Base-by-base conservation (phyloP, 225 moss, liverwort and hornwort species). In the Ulota crispa region DNA sequence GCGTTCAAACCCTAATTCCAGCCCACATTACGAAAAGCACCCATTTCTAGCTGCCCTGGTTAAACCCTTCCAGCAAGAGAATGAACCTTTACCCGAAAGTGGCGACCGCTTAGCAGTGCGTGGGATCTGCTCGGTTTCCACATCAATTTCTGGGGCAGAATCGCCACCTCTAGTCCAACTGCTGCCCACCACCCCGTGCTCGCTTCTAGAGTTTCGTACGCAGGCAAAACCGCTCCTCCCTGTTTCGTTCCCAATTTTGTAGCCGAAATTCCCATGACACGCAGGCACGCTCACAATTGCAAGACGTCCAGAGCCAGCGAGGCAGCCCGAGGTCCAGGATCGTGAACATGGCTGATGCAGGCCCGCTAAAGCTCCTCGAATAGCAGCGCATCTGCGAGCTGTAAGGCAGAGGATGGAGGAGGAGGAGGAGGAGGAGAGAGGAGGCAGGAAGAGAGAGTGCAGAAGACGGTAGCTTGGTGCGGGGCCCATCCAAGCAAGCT, bases 401-500 rank as follows among this genome's bases (percentile, higher is more conserved):
- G 75, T 70, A 71, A 82, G 78, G 24, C 78, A 27, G n/a, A 84
- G 24, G 47, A 68, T 47, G 69, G 73, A 78, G 55, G 83, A 50
- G 34, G 34, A 34, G 34, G 34, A 34, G 34, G 34, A 34, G 32
- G 72, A 68, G 62, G 88, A 85, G 47, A 83, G 77, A 9, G 88
- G 80, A 34, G 88, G 88, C 30, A 88, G 83, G 70, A 86, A 74
- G 39, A 88, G 83, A 64, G 86, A 83, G 74, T 88, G 86, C 78
- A 88, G 80, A 39, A 88, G 59, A 60, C 88, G 88, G 80, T 85
- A 85, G 62, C 82, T 85, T 80, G 85, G 85, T 63, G 76, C 82
- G 73, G 85, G 77, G 28, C 88, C 88, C 88, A 88, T 88, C 86
- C 73, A 85, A 68, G 64, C 74, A 78, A 86, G 83, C 88, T 86